Evolutionary conservation across 2,329 filamentous ascomycete genomes (phyloP), one percentile per base, ranked within the genome.

Genomic region (Sporothrix brunneoviolacea): DNA sequence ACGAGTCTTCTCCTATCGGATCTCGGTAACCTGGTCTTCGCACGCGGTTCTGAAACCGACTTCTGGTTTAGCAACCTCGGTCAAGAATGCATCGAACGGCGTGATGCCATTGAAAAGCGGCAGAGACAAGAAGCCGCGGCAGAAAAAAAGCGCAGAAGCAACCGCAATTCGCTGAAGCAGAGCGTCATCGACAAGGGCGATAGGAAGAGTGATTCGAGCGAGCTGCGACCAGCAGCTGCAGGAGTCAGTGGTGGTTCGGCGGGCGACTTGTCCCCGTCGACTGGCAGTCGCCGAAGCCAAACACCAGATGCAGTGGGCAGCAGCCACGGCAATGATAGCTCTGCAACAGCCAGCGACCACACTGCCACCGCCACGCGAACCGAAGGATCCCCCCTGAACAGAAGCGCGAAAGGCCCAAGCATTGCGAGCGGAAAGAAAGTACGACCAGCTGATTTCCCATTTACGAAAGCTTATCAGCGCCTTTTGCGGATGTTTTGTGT

Each of bases 41-140:
- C 83, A n/a, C 80, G 80, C 45, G 93, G 93, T 3, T 95, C 90
- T 37, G 93, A 98, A 69, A 97, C 91, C 1, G 93, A 97, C 64
- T 75, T 75, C 3, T 96, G 91, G 86, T 93, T 96, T 58, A 75
- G 79, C 47, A 79, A 79, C 13, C 65, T 90, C 7, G 80, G 82
- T 3, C 78, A 84, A 58, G 72, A 84, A 56, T 84, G 80, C 61
- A 80, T 83, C 47, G 79, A 83, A 35, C 73, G 80, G 22, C 79
- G 76, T 41, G 77, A 83, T 44, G 72, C 75, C 4, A 66, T 76
- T 28, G 73, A 80, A 53, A 68, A 70, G 35, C 71, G 73, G 12
- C 48, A 51, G 15, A 33, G 46, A 2, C 44, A 45, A 2, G 50
- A 51, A 4, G 13, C 43, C 4, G 27, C 35, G 15, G 65, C 65